Percentiles rank a stretch among this genome's conserved stretches.
Evolutionary conservation across 2,329 filamentous ascomycete genomes (phyloP).

Genomic region (Hypoxylon sp.): DNA sequence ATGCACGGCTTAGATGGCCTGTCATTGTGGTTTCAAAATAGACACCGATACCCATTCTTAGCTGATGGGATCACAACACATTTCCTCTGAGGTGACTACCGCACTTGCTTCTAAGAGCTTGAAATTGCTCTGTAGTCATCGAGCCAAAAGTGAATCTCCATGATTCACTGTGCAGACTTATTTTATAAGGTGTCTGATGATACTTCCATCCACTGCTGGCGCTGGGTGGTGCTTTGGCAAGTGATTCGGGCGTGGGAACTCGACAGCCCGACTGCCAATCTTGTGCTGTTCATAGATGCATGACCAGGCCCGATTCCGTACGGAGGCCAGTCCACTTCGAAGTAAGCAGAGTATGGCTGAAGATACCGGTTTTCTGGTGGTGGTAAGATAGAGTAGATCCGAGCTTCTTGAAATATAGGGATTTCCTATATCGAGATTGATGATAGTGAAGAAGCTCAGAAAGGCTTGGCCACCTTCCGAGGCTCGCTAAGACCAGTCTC

Average conservation of each 20-base stretch:
- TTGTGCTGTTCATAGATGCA: not conserved
- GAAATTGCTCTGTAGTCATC: not conserved
- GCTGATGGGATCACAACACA: not conserved
- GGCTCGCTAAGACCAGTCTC: slow-evolving; percentile 81
- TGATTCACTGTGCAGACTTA: not conserved
- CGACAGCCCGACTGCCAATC: not conserved
- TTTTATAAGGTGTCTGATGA: not conserved
- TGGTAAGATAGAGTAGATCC: not conserved
- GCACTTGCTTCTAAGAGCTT: not conserved
- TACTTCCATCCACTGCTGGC: not conserved
- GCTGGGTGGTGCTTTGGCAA: not conserved
- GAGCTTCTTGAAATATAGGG: not conserved
- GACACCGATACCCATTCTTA: not conserved
- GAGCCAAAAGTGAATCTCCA: not conserved
- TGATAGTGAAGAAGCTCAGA: slow-evolving; percentile 64
- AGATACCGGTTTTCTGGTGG: not conserved
- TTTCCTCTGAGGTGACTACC: not conserved
- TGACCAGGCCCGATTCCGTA: not conserved
- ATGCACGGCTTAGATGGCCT: slow-evolving; percentile 1
- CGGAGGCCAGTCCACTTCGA: not conserved
- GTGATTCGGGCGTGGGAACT: not conserved
- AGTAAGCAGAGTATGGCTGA: not conserved
- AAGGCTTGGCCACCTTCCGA: slow-evolving; percentile 95
- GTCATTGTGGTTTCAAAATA: not conserved
- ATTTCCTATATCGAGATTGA: not conserved